These are phyloP conservation scores for Blastobotrys robertii DNA, from an alignment of 805 yeast genomes.

Conservation along the genomic window DNA sequence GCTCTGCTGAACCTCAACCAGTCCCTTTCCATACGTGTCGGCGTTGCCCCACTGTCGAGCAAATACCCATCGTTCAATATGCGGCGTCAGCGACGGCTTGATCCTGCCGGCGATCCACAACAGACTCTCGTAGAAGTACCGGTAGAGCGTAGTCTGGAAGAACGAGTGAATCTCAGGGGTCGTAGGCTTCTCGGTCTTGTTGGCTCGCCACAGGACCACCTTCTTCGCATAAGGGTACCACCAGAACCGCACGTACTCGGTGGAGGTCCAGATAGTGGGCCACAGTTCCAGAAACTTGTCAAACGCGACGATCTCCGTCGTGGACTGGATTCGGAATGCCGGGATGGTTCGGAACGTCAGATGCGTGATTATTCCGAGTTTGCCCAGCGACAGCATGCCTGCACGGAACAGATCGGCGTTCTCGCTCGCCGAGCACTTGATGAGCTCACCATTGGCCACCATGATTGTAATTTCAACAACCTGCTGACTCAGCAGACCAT, in stretches of 20 bases:
- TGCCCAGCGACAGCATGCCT: constrained; percentile 77
- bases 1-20: constrained; percentile 63
- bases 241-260: constrained; percentile 92
- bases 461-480: constrained; percentile 68
- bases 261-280: constrained; percentile 74
- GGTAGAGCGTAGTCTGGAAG: constrained; percentile 76
- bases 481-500: constrained; percentile 84
- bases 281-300: constrained; percentile 57
- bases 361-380: constrained; percentile 78
- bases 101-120: constrained; percentile 71
- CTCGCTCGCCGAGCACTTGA: constrained; percentile 56
- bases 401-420: constrained; percentile 66
- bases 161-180: constrained; percentile 60
- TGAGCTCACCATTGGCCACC: constrained; percentile 63
- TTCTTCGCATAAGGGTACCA: constrained; percentile 92
- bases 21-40: constrained; percentile 54
- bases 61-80: constrained; percentile 77
- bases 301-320: constrained; percentile 73
- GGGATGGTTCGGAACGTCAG: constrained; percentile 84
- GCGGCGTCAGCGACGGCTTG: constrained; percentile 70
- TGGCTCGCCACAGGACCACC: constrained; percentile 86
- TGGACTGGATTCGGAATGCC: constrained; percentile 65
- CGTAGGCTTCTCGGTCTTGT: constrained; percentile 56
- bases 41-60: constrained; percentile 71
- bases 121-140: constrained; percentile 68